Evolutionary conservation across 192 early-diverging fungal genomes (phyloP), one percentile per base, ranked within the genome.

Genomic region (Spizellomyces punctatus): DNA sequence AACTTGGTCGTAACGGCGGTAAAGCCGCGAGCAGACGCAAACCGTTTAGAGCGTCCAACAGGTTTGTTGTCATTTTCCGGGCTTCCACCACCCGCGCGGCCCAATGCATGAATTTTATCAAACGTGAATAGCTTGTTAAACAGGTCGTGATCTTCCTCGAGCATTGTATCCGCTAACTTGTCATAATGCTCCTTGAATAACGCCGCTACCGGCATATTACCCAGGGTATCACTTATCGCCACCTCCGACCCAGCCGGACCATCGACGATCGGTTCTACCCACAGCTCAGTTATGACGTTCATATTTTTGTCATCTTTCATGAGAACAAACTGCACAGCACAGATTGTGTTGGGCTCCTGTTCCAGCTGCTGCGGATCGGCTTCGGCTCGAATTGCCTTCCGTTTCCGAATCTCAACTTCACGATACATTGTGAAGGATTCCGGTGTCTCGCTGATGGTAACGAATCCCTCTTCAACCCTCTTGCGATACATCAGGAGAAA

Each of bases 301-400:
- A 57, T 62, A 27, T 63, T 46, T 7, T 48, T 27, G 19, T 46
- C 46, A 73, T 86, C 78, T 17, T 76, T 65, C 43, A 79, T 21
- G 41, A 83, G 63, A 46, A 83, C 74, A 63, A 77, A 83, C 62
- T 86, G 85, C 16, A 86, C 54, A 16, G 74, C 64, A 50, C 78
- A 83, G 4, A 57, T 66, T 57, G 46, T 9, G 69, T 50, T 8
- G 17, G 36, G 27, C 76, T 47, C 17, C 16, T 36, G 27, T 36
- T 36, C 27, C 27, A 36, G 27, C 27, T 0, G 27, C 27, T 36
- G 17, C 7, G 71, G 14, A 5, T 36, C 27, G 3, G 27, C 60
- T 62, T 62, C 41, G 60, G 16, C 60, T 62, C 41, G 17, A 16
- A 62, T 16, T 17, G 44, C 44, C 52, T 47, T 63, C 10, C 43